These are phyloP conservation scores for Theileria parva DNA, from an alignment of 169 alveolate genomes.

Conservation along the genomic window DNA sequence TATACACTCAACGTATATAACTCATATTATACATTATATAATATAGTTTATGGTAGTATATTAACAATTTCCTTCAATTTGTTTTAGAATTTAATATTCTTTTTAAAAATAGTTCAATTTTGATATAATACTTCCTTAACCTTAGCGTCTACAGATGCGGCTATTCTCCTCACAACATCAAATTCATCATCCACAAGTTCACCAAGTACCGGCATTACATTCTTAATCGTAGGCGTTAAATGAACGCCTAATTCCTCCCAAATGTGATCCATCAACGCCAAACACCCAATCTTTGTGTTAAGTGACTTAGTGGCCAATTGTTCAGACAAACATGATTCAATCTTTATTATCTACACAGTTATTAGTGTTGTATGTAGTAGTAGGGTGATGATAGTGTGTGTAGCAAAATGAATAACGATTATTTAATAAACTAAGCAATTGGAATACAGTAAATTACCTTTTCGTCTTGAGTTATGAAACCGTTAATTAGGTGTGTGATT, in stretches of 20 bases:
- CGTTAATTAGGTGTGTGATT: not conserved
- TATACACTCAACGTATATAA: no score
- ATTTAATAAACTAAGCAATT: no score
- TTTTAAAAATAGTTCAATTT: not conserved
- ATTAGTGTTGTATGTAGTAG: not conserved
- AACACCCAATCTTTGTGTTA: slow-evolving; percentile 22
- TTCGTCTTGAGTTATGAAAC: slow-evolving; percentile 9
- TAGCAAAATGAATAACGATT: no score
- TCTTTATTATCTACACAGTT: slow-evolving; percentile 14
- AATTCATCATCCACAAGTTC: slow-evolving; percentile 62
- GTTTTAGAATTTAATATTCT: not conserved
- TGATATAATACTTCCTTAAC: slow-evolving; percentile 30
- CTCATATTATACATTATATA: not conserved
- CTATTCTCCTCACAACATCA: slow-evolving; percentile 35
- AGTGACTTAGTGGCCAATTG: slow-evolving; percentile 21
- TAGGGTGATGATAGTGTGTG: no score
- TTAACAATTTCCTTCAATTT: not conserved
- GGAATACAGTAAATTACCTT: not conserved
- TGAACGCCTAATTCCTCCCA: slow-evolving; percentile 55
- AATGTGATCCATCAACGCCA: slow-evolving; percentile 26
- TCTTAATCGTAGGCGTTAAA: slow-evolving; percentile 38
- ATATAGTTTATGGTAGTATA: not conserved
- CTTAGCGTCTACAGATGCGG: slow-evolving; percentile 27
- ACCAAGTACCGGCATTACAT: slow-evolving; percentile 59
- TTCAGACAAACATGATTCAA: slow-evolving; percentile 50